Base-by-base conservation (phyloP, 805 yeast genomes). In the Metschnikowia picachoensis region DNA sequence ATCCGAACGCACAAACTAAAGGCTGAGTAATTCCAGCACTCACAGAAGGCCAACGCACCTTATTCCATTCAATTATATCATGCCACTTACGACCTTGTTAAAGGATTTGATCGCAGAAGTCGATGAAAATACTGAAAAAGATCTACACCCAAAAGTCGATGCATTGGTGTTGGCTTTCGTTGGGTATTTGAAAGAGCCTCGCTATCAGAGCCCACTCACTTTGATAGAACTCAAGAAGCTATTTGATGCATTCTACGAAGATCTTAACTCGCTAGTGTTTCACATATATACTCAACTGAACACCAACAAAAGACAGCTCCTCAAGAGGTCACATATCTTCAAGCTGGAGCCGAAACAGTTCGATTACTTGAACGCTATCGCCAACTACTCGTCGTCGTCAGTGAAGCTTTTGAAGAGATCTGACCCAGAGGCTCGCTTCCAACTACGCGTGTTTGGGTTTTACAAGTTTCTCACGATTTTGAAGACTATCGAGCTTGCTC, bases 361-460 rank as follows among this genome's bases (percentile, higher is more conserved):
- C 50, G 76, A 72, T 51, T 72, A 72, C 51, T 53, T 72, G 42
- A 55, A 68, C 34, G 75, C 76, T 30, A 71, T 72, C 14, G 67
- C 74, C 31, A 68, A 67, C 51, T 70, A 69, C 52, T 62, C 68
- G 30, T 46, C 68, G 8, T 60, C 67, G 8, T 63, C 72, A 3
- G 62, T 67, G 20, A 68, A 68, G 50, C 54, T 70, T 27, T 62
- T 64, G 25, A 67, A 64, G 46, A 57, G 76, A 34, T 48, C 65
- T 11, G 76, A 72, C 51, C 53, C 59, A 2, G 60, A 61, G 27
- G 76, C 76, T 9, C 45, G 63, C n/a, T 51, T 56, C 39, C 76
- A 72, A 50, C 59, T 71, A 36, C 56, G 76, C 12, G 62, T 72
- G 4, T 72, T 72, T 58, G 70, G 70, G 44, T 67, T 58, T 52